phyloP scores from a whole-genome alignment of 768 basidiomycete genomes.

The Tremella fuciformis region DNA sequence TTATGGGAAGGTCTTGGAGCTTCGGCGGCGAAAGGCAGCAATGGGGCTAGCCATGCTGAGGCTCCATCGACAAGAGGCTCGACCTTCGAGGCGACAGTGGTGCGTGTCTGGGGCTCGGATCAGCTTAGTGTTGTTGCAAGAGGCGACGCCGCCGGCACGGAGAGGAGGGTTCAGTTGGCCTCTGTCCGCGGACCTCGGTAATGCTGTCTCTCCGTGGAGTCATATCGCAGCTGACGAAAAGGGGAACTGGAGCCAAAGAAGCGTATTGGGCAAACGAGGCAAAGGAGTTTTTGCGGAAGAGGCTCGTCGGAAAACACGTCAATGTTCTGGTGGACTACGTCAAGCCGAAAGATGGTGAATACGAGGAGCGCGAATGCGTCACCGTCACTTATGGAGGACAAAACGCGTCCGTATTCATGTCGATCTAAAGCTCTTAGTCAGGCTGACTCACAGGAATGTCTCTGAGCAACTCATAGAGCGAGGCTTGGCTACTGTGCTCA shows the following conservation, averaged over 20 bases:
- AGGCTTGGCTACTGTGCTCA: slow-evolving; percentile 80
- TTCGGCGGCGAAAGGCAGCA: slow-evolving; percentile 28
- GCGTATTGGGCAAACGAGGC: slow-evolving; percentile 87
- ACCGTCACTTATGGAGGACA: slow-evolving; percentile 81
- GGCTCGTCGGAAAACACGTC: slow-evolving; percentile 67
- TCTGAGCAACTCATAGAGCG: slow-evolving; percentile 92
- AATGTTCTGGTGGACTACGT: slow-evolving; percentile 71
- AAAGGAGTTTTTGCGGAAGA: slow-evolving; percentile 85
- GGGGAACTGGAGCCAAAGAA: slow-evolving; percentile 79
- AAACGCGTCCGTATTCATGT: slow-evolving; percentile 62
- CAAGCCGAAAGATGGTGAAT: slow-evolving; percentile 87
- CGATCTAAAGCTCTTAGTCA: slow-evolving; percentile 4
- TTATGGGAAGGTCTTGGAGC: slow-evolving; percentile 48
- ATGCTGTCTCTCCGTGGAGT: background rate
- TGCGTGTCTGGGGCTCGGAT: slow-evolving; percentile 88
- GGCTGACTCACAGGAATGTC: slow-evolving; percentile 64
- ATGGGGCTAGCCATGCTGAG: slow-evolving; percentile 20
- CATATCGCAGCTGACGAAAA: slow-evolving; percentile 47
- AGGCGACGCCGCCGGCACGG: slow-evolving; percentile 61
- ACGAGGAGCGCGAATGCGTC: slow-evolving; percentile 85
- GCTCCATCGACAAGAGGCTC: slow-evolving; percentile 39
- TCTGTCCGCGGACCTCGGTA: slow-evolving; percentile 83
- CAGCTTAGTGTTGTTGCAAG: slow-evolving; percentile 77
- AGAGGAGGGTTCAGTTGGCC: slow-evolving; percentile 79
- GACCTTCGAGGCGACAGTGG: slow-evolving; percentile 74